Percentiles rank a stretch among this genome's conserved stretches.
Evolutionary conservation across 2,329 filamentous ascomycete species (phyloP).

Genomic region (Neopestalotiopsis rosae): DNA sequence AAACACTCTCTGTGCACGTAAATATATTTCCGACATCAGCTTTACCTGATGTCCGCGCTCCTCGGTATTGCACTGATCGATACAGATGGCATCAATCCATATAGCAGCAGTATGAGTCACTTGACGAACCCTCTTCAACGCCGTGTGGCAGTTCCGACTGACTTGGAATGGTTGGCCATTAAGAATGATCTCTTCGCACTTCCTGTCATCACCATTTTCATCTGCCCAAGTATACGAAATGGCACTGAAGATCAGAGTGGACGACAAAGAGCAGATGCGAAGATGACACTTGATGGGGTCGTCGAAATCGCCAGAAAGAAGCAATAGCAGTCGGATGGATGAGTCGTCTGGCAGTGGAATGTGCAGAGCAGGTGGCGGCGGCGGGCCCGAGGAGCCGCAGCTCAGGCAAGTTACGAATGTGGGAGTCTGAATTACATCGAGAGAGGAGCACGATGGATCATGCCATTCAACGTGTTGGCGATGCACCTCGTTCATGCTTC

Average conservation of each 20-base stretch:
- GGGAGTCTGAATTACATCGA: too few species aligned
- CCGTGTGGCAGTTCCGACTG: not conserved
- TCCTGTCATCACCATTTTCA: not conserved
- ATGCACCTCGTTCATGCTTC: too few species aligned
- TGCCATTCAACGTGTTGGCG: too few species aligned
- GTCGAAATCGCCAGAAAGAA: not conserved
- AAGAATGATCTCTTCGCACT: not conserved
- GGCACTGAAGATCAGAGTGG: not conserved
- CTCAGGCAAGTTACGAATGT: not conserved
- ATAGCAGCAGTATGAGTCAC: not conserved
- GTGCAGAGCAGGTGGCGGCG: too few species aligned
- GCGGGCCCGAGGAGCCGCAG: not conserved
- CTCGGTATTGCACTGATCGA: not conserved
- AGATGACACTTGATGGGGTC: not conserved
- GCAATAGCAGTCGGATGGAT: not conserved
- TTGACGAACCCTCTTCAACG: not conserved
- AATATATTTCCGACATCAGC: not conserved
- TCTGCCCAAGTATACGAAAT: not conserved
- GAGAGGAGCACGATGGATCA: too few species aligned
- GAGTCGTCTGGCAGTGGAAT: not conserved
- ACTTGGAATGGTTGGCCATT: not conserved
- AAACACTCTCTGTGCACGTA: not conserved
- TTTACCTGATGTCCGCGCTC: not conserved
- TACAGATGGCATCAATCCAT: constrained; percentile 5
- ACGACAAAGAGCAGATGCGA: not conserved